These are phyloP conservation scores for Cetraspora pellucida DNA, from an alignment of 192 early-diverging fungal species.

Conservation along the genomic window DNA sequence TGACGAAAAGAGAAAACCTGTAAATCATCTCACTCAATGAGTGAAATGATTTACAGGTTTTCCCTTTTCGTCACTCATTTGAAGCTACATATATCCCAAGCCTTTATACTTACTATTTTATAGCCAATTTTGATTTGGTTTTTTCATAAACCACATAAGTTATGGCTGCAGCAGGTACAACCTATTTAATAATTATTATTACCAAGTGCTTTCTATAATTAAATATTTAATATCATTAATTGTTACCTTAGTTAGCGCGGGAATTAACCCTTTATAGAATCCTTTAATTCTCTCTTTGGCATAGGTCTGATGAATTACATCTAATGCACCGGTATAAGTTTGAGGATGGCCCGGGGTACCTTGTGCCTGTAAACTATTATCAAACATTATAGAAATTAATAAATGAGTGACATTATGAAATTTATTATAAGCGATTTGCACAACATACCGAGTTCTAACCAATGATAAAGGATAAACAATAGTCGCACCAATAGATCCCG, in stretches of 20 bases:
- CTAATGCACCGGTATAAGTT: conserved; percentile 62
- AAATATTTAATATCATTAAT: not conserved
- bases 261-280: conserved; percentile 77
- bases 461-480: conserved; percentile 76
- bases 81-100: no score
- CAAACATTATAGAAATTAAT: not conserved
- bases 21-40: no score
- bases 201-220: not conserved
- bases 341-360: conserved; percentile 75
- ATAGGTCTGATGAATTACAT: conserved; percentile 66
- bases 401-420: not conserved
- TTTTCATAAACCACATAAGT: conserved; percentile 73
- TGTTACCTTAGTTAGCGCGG: conserved; percentile 70
- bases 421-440: no score
- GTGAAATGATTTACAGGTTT: no score
- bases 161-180: conserved; percentile 75
- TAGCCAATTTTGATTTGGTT: conserved; percentile 49
- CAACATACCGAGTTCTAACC: conserved; percentile 70
- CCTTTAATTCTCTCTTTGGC: conserved; percentile 62
- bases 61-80: no score
- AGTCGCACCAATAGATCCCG: conserved; percentile 66
- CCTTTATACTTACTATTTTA: no score
- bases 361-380: conserved; percentile 73
- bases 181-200: conserved; percentile 37
- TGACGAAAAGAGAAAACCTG: no score